These are phyloP conservation scores for Mallotus japonicus DNA, from an alignment of 441 rosid genomes.

Conservation along the genomic window DNA sequence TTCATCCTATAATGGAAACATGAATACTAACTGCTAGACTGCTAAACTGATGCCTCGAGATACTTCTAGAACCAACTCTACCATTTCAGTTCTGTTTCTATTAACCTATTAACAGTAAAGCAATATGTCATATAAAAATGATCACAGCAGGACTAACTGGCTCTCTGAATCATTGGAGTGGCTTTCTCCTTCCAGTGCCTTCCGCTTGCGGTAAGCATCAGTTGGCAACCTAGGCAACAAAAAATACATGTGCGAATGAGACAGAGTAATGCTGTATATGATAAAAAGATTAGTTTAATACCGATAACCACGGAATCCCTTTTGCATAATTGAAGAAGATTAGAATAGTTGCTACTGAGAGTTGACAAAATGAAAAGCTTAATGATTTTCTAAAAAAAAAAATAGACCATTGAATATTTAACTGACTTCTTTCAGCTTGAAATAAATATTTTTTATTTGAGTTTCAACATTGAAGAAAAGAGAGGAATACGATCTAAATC, in stretches of 20 bases:
- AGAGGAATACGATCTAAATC: neutral
- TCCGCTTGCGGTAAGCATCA: constrained; percentile 47
- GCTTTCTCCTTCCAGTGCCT: constrained; percentile 48
- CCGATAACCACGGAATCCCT: neutral
- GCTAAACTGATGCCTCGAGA: constrained; percentile 18
- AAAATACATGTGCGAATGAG: constrained; percentile 12
- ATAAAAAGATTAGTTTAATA: neutral
- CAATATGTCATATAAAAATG: constrained; percentile 11
- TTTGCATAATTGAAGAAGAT: neutral
- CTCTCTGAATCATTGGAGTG: constrained; percentile 47
- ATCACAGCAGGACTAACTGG: constrained; percentile 33
- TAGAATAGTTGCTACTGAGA: neutral
- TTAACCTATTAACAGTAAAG: constrained; percentile 23
- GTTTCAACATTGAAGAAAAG: neutral
- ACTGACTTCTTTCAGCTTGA: no score
- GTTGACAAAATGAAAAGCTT: neutral
- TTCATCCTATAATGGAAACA: constrained; percentile 22
- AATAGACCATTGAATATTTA: no score
- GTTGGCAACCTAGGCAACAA: constrained; percentile 56
- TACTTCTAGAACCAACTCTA: constrained; percentile 31
- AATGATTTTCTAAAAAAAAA: no score
- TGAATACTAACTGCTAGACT: neutral
- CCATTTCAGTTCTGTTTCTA: constrained; percentile 30
- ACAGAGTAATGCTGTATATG: neutral
- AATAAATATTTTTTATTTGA: neutral